Percentiles rank a stretch among this genome's conserved stretches.
These are phyloP conservation scores for Pisolithus sp. DNA, from an alignment of 768 basidiomycete genomes.

Conservation along the genomic window DNA sequence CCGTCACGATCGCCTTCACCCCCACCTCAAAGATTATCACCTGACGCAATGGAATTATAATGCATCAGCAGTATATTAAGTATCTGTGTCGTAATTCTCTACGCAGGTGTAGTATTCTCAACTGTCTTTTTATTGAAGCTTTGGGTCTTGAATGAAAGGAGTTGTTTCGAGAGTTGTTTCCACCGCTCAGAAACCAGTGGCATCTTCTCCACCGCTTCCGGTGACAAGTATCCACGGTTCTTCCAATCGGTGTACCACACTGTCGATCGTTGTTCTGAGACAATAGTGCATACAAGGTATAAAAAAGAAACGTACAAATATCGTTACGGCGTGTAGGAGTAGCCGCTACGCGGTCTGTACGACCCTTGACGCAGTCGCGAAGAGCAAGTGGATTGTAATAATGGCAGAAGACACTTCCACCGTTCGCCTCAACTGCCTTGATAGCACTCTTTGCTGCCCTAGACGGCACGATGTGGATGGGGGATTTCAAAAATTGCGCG, in stretches of 20 bases:
- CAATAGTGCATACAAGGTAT: background rate
- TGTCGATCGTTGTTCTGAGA: slow-evolving; percentile 21
- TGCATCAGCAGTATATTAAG: slow-evolving; percentile 2
- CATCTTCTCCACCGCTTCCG: slow-evolving; percentile 47
- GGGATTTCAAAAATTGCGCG: slow-evolving; percentile 52
- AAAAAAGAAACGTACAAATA: slow-evolving; percentile 51
- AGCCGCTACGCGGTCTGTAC: slow-evolving; percentile 64
- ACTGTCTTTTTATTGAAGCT: slow-evolving; percentile 25
- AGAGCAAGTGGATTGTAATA: slow-evolving; percentile 87
- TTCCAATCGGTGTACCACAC: slow-evolving; percentile 73
- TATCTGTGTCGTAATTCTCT: slow-evolving; percentile 4
- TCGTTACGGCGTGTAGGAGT: slow-evolving; percentile 82
- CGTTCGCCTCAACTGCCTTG: slow-evolving; percentile 69
- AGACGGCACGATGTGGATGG: slow-evolving; percentile 77
- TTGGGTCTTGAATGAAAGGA: slow-evolving; percentile 44
- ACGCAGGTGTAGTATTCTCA: slow-evolving; percentile 13
- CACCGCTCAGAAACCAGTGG: slow-evolving; percentile 68
- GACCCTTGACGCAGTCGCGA: slow-evolving; percentile 68
- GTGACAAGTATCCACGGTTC: slow-evolving; percentile 73
- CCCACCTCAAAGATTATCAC: slow-evolving; percentile 54
- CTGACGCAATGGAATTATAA: slow-evolving; percentile 41
- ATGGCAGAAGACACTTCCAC: slow-evolving; percentile 83
- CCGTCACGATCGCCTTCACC: slow-evolving; percentile 27
- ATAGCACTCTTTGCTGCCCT: slow-evolving; percentile 86
- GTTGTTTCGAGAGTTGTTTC: slow-evolving; percentile 55